Base-by-base conservation (phyloP, 495 filamentous ascomycete species). In the Tirmania nivea region DNA sequence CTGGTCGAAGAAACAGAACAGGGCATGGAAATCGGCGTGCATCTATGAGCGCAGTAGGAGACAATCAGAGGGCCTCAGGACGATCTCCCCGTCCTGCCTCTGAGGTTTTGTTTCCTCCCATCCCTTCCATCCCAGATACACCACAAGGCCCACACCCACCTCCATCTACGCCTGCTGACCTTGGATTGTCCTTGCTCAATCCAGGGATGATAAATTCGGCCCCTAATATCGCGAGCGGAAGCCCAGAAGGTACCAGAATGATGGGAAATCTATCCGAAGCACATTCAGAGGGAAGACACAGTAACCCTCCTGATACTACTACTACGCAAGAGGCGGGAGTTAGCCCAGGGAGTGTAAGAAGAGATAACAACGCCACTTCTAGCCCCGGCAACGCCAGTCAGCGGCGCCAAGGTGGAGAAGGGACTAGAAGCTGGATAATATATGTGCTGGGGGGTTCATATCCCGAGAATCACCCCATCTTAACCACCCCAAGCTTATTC, bases 371-470 rank as follows among this genome's bases (percentile, higher is more conserved):
- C 2, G 25, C 25, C 2, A 31, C 25, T 31, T 7, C 25, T 7
- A 31, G 25, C 25, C 25, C 25, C 7, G 25, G 25, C 25, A 31
- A 31, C 25, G 3, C 39, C 5, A 6, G 17, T 45, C 39, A 45
- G 39, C 12, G 39, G 39, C 39, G 39, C 17, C 39, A 45, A 45
- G 39, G 9, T 45, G 39, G 58, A 1, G 62, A 65, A 52, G 62
- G 62, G 34, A 65, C 62, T 19, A 70, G 81, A 61, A 84, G 78
- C 63, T 86, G 81, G 81, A 73, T 86, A 59, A 84, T 86, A 19
- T 86, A 86, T 63, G 80, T 86, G 10, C 78, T 86, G 50, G 81
- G 81, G 49, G 81, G 82, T 25, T 83, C 79, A 54, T 73, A 84
- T 34, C 80, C 82, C 4, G 79, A 84, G 60, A 80, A 83, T 61